Conservation (phyloP, 2,329 filamentous ascomycete species). For the Ambrosiella beaveri region DNA sequence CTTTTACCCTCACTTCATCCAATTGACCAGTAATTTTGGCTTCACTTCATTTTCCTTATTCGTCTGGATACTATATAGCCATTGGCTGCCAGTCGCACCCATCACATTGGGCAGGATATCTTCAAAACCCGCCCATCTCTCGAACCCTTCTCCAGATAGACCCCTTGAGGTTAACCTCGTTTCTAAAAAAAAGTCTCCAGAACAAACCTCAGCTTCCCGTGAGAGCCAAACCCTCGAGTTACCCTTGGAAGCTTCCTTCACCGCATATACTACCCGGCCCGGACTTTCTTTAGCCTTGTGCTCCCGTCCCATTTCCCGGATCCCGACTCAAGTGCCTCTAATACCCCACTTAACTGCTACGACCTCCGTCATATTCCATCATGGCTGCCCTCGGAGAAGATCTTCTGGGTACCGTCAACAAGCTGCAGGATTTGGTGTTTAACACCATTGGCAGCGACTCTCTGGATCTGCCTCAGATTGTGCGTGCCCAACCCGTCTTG, state of each 20-base stretch:
- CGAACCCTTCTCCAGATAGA: neutral
- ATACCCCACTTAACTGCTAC: neutral
- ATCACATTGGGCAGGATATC: neutral
- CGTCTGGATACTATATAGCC: neutral
- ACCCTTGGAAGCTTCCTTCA: neutral
- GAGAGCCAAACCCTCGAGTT: slow-evolving; percentile 1
- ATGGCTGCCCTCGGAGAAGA: slow-evolving; percentile 97
- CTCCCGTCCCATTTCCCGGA: neutral
- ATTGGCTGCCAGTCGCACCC: neutral
- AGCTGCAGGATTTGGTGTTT: slow-evolving; percentile 95
- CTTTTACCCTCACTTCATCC: neutral
- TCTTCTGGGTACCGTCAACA: slow-evolving; percentile 88
- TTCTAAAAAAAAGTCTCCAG: slow-evolving; percentile 4
- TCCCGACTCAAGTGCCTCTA: neutral
- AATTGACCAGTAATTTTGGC: neutral
- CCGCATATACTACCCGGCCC: neutral
- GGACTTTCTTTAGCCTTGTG: neutral
- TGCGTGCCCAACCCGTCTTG: slow-evolving; percentile 29
- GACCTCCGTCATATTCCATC: slow-evolving; percentile 16
- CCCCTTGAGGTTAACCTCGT: neutral
- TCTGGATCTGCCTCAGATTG: slow-evolving; percentile 92
- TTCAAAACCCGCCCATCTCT: neutral
- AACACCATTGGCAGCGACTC: slow-evolving; percentile 99
- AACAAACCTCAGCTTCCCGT: neutral
- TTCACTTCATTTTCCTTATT: neutral